These are phyloP conservation scores for Tolypocladium amazonense DNA, from an alignment of 2,329 filamentous ascomycete genomes.

Conservation along the genomic window DNA sequence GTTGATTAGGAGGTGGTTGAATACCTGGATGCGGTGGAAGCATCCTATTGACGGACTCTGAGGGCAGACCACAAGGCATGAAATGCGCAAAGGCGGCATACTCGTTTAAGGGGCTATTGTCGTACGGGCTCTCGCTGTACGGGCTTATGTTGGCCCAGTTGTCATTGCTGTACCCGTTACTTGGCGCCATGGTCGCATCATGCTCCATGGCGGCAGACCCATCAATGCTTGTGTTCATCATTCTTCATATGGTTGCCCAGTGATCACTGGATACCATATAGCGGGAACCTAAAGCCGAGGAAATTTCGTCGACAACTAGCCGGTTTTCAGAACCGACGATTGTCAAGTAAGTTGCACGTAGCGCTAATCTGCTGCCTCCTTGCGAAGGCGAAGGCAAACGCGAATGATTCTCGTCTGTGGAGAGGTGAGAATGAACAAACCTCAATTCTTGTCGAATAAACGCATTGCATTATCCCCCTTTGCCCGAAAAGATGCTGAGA, in stretches of 20 bases:
- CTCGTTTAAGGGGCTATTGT: slow-evolving; percentile 48
- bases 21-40: slow-evolving; percentile 39
- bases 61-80: slow-evolving; percentile 39
- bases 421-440: slow-evolving; percentile 2
- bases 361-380: not conserved
- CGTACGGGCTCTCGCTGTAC: slow-evolving; percentile 51
- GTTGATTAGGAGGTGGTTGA: slow-evolving; percentile 10
- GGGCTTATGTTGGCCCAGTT: slow-evolving; percentile 47
- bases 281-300: not conserved
- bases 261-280: not conserved
- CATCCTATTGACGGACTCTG: slow-evolving; percentile 40
- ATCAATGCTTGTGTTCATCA: slow-evolving; percentile 22
- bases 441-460: slow-evolving; percentile 3
- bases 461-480: slow-evolving; percentile 1
- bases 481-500: not conserved
- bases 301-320: not conserved
- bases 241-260: slow-evolving; percentile 6
- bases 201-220: slow-evolving; percentile 19
- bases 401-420: not conserved
- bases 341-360: not conserved
- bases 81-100: slow-evolving; percentile 50
- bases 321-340: not conserved
- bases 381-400: not conserved
- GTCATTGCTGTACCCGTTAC: slow-evolving; percentile 26
- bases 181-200: slow-evolving; percentile 19